These are phyloP conservation scores for Xenoacremonium recifei DNA, from an alignment of 2,329 filamentous ascomycete species.

Conservation along the genomic window DNA sequence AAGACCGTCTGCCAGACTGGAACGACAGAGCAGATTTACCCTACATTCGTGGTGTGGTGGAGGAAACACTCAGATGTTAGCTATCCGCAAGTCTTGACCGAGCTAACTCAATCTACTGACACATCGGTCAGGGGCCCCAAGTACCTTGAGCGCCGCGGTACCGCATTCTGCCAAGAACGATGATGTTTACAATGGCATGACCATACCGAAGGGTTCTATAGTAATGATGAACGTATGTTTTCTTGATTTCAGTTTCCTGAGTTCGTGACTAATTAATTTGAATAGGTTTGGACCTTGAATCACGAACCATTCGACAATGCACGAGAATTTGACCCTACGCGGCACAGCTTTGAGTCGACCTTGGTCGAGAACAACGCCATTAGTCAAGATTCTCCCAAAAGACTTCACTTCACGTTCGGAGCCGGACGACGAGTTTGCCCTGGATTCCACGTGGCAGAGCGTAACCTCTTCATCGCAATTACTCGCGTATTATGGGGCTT, in stretches of 20 bases:
- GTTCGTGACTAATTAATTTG: background rate
- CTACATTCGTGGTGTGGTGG: slow-evolving; percentile 1
- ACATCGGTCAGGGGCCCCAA: slow-evolving; percentile 2
- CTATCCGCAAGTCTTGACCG: background rate
- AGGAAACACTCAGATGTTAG: slow-evolving; percentile 4
- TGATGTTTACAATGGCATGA: slow-evolving; percentile 2
- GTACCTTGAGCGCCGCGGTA: slow-evolving; percentile 4
- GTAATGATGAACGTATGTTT: slow-evolving; percentile 6
- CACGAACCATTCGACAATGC: background rate
- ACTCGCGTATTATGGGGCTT: background rate
- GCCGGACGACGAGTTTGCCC: background rate
- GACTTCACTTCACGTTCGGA: background rate
- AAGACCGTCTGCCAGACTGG: slow-evolving; percentile 1
- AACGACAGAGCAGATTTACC: slow-evolving; percentile 2
- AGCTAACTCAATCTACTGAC: background rate
- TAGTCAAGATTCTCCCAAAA: background rate
- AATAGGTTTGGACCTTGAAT: slow-evolving; percentile 5
- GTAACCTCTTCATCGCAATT: background rate
- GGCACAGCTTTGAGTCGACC: slow-evolving; percentile 1
- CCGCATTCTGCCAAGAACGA: slow-evolving; percentile 1
- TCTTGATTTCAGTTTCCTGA: background rate
- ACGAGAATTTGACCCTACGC: slow-evolving; percentile 3
- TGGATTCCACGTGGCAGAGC: background rate
- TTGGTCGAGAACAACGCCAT: background rate
- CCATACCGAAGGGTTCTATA: slow-evolving; percentile 2